Base-by-base conservation (phyloP, 2,329 filamentous ascomycete species). In the Neonectria faginata region DNA sequence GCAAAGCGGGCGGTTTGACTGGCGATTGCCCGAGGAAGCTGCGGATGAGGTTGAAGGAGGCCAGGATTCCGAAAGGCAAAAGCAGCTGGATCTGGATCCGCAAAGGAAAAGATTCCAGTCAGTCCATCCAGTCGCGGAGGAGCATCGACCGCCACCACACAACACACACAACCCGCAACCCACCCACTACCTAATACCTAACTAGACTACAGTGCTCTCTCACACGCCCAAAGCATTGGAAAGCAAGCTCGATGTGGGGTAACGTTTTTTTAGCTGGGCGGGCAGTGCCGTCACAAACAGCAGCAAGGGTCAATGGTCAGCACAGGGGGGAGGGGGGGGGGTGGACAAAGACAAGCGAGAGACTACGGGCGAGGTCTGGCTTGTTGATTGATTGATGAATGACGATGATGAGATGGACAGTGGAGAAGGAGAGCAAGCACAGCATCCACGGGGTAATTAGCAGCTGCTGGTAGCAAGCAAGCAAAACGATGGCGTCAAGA, bases 91-190 rank as follows among this genome's bases (percentile, higher is more conserved):
- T 56, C 60, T 64, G 68, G 70, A 66, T 72, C 69, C 65, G 71
- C 67, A 71, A 50, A 71, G 69, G 67, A 71, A 73, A 74, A 74
- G 72, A 74, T 74, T 74, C 72, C 72, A 74, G 72, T 74, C 59
- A 65, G 39, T 18, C 39, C 39, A 42, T 74, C 72, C 72, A 74
- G 39, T 42, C 39, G n/a, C 65, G 57, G 62, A 70, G 68, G 56
- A 71, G 66, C 54, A 57, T 68, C 66, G 70, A 68, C 71, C 71
- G 71, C 72, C 72, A 74, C 72, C 62, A 33, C 60, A 62, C 42
- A 36, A 52, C 44, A 55, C 62, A 57, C 47, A 60, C 25, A 61
- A 8, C 59, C 25, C 59, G 53, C 45, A 50, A 53, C 52, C 41
- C 57, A 50, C 29, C 51, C 67, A 67, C 71, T 25, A 25, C 25